These are phyloP conservation scores for Colletotrichum australisinense DNA, from an alignment of 2,329 filamentous ascomycete species.

Conservation along the genomic window DNA sequence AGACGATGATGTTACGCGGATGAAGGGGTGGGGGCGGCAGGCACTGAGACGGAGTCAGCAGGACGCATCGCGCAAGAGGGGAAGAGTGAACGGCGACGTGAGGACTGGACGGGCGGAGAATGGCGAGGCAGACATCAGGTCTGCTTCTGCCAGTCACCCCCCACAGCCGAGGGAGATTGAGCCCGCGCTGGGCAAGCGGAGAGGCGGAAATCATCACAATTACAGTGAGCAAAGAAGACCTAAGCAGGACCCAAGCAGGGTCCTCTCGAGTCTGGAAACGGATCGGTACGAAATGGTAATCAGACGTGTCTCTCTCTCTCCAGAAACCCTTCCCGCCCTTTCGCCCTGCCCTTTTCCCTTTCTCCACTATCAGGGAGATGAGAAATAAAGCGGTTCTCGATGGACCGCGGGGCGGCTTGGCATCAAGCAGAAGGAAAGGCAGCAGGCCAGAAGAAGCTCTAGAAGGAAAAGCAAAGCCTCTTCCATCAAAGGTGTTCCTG, in stretches of 20 bases:
- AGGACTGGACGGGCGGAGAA: neutral
- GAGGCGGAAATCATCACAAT: neutral
- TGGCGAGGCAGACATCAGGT: neutral
- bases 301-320: neutral
- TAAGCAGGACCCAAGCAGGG: constrained; percentile 9
- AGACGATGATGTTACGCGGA: neutral
- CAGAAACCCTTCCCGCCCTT: neutral
- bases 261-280: neutral
- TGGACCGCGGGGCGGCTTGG: neutral
- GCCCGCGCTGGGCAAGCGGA: constrained; percentile 3
- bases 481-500: neutral
- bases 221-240: neutral
- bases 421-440: neutral
- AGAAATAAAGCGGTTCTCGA: neutral
- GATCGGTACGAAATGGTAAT: neutral
- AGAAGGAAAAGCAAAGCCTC: neutral
- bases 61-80: neutral
- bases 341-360: neutral
- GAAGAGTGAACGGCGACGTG: neutral
- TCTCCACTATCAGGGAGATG: constrained; percentile 10
- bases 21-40: neutral
- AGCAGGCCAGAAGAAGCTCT: neutral
- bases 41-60: neutral
- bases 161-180: constrained; percentile 20
- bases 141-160: neutral